These are phyloP conservation scores for Fusarium haematococcum DNA, from an alignment of 2,329 filamentous ascomycete genomes.

Conservation along the genomic window DNA sequence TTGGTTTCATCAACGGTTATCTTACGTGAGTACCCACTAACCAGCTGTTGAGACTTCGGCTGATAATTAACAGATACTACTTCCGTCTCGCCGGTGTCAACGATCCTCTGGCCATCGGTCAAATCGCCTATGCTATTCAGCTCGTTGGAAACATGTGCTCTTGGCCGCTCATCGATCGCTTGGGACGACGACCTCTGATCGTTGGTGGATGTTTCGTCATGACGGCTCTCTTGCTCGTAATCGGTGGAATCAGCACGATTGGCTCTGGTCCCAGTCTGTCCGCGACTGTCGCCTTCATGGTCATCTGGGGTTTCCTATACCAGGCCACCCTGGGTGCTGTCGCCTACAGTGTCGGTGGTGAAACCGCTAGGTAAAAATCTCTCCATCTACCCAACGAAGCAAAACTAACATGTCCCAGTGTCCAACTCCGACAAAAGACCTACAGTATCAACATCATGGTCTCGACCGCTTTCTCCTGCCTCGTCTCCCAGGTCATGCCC, in stretches of 20 bases:
- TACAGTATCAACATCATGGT: conserved; percentile 50
- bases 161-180: conserved; percentile 46
- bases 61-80: conserved; percentile 31
- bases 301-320: conserved; percentile 45
- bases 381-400: no score
- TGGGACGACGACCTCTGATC: conserved; percentile 47
- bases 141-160: conserved; percentile 47
- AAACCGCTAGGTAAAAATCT: conserved; percentile 41
- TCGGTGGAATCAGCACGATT: conserved; percentile 48
- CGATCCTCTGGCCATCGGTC: conserved; percentile 44
- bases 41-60: no score
- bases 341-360: conserved; percentile 47
- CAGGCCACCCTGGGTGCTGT: conserved; percentile 46
- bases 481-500: conserved; percentile 46
- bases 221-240: conserved; percentile 44
- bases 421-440: conserved; percentile 48
- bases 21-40: conserved; percentile 20
- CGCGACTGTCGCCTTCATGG: conserved; percentile 46
- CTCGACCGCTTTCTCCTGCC: conserved; percentile 45
- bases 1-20: conserved; percentile 47
- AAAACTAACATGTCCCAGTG: conserved; percentile 9
- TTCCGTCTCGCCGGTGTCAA: conserved; percentile 45
- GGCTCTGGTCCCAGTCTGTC: conserved; percentile 31
- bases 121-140: conserved; percentile 46
- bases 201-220: conserved; percentile 45